A percentile compares a stretch with the other conserved stretches of the same genome.
Conservation (phyloP, 2,329 filamentous ascomycete genomes). For the Trichoderma breve region DNA sequence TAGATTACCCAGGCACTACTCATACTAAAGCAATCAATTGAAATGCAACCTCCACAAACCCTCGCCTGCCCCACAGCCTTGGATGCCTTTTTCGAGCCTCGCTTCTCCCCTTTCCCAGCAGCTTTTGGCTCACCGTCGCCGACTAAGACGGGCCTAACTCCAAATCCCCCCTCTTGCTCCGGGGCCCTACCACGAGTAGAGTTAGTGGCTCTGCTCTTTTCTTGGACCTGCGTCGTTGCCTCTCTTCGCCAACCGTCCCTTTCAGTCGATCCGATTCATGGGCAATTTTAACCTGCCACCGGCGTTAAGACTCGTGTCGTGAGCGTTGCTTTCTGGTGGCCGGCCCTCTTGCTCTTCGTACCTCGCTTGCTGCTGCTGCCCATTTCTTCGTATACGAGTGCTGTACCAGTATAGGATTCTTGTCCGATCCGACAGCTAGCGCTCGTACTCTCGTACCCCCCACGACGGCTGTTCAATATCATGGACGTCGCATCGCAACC, state of each 20-base stretch:
- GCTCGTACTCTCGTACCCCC: conserved; percentile 20
- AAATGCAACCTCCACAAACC: conserved; percentile 4
- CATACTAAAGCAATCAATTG: not conserved
- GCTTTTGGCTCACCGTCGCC: not conserved
- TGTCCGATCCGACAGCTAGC: not conserved
- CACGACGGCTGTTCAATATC: conserved; percentile 9
- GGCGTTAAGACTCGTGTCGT: conserved; percentile 18
- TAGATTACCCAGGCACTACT: not conserved
- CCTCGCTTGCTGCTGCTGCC: too few species aligned
- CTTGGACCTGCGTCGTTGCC: conserved; percentile 3
- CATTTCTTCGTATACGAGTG: too few species aligned
- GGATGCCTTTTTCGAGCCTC: not conserved
- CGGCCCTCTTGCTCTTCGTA: not conserved
- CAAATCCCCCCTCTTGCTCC: conserved; percentile 5
- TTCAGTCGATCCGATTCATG: conserved; percentile 19
- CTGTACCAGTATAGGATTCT: too few species aligned
- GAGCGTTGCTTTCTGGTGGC: conserved; percentile 15
- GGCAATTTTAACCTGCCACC: conserved; percentile 20
- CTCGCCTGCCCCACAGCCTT: conserved; percentile 15
- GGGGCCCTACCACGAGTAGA: conserved; percentile 5
- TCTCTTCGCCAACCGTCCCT: conserved; percentile 9
- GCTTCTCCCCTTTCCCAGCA: conserved; percentile 19
- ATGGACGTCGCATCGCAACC: conserved; percentile 28
- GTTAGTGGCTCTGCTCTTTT: not conserved
- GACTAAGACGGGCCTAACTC: conserved; percentile 1